A percentile compares a stretch with the other conserved stretches of the same genome.
Conservation (phyloP, 1,139 yeast genomes). For the Groenewaldozyma sp. region DNA sequence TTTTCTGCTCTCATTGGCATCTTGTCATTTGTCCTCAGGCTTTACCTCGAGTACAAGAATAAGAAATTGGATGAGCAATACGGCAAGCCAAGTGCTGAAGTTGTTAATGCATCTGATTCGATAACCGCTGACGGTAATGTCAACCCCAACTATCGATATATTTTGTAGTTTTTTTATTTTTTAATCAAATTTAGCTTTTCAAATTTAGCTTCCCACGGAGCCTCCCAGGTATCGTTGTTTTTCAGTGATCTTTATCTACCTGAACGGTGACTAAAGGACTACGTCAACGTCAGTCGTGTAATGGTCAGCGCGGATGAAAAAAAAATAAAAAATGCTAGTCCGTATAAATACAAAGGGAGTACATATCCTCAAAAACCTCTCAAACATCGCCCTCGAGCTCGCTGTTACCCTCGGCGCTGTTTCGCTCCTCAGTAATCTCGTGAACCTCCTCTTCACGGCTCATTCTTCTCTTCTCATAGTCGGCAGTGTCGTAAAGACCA, state of each 20-base stretch:
- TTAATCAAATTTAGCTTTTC: no score
- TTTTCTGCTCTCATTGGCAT: slow-evolving; percentile 16
- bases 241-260: no score
- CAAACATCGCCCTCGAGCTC: no score
- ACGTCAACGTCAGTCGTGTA: no score
- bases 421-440: neutral
- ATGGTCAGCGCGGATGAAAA: no score
- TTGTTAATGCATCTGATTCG: neutral
- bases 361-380: no score
- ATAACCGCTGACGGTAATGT: neutral
- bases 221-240: no score
- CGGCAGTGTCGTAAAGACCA: slow-evolving; percentile 19
- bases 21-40: slow-evolving; percentile 16
- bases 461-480: slow-evolving; percentile 6
- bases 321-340: no score
- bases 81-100: slow-evolving; percentile 8
- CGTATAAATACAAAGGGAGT: no score
- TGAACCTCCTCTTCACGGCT: neutral
- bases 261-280: no score
- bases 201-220: no score
- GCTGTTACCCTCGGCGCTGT: no score
- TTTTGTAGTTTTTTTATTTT: neutral
- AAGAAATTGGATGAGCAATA: slow-evolving; percentile 19
- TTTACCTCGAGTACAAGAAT: slow-evolving; percentile 17
- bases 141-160: neutral